A percentile compares a stretch with the other conserved stretches of the same genome.
Conservation (phyloP, 257 asterid species). For the Nicotiana tomentosiformis region DNA sequence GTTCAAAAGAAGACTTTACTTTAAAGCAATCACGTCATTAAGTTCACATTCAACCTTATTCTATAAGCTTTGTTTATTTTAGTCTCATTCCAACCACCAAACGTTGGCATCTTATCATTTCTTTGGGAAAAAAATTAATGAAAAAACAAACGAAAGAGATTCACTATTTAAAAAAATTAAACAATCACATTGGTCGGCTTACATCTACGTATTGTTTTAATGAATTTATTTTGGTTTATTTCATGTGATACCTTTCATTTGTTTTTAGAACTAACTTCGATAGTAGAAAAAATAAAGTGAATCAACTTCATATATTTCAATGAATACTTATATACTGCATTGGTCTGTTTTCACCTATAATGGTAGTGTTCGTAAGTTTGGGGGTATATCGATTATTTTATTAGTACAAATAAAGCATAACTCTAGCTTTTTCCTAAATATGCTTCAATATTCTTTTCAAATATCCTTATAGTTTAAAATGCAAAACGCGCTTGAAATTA, state of each 20-base stretch:
- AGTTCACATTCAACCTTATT: conserved; percentile 14
- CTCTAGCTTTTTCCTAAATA: too few relatives aligned
- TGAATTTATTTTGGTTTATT: background rate
- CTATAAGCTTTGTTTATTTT: conserved; percentile 18
- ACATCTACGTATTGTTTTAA: background rate
- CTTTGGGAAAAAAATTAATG: background rate
- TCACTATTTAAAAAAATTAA: background rate
- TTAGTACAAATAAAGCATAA: too few relatives aligned
- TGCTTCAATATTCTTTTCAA: too few relatives aligned
- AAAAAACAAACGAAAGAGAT: background rate
- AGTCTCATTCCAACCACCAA: conserved; percentile 18
- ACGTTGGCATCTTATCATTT: background rate
- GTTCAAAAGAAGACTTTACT: conserved; percentile 29
- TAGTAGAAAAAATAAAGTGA: background rate
- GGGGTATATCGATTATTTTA: too few relatives aligned
- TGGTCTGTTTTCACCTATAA: too few relatives aligned
- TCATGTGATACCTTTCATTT: too few relatives aligned
- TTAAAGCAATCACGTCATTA: conserved; percentile 31
- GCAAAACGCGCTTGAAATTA: too few relatives aligned
- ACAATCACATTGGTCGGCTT: background rate
- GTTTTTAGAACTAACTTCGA: background rate
- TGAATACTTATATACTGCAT: background rate
- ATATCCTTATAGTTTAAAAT: too few relatives aligned
- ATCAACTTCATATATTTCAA: background rate
- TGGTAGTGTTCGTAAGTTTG: too few relatives aligned